A percentile compares a stretch with the other conserved stretches of the same genome.
Conservation (phyloP, 345 rosid species). For the Eucalyptus pauciflora region DNA sequence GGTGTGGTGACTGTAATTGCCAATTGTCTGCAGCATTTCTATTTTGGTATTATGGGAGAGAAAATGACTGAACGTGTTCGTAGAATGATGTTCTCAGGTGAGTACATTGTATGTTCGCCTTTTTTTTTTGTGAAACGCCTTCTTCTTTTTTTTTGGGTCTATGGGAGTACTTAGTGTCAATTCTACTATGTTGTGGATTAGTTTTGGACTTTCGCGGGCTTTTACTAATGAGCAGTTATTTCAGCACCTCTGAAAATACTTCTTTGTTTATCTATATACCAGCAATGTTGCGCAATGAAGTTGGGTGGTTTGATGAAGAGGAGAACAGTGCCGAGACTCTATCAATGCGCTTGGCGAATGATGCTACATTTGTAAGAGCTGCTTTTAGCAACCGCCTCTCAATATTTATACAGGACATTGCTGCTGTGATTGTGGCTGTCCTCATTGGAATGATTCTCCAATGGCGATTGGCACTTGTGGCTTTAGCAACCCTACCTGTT, state of each 20-base stretch:
- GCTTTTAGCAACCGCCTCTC: conserved; percentile 99
- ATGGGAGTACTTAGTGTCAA: neutral
- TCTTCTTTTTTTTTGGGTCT: too few relatives aligned
- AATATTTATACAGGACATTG: conserved; percentile 88
- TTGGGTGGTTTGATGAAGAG: conserved; percentile 99
- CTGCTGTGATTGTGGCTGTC: conserved; percentile 86
- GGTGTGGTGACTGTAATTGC: conserved; percentile 95
- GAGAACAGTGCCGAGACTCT: conserved; percentile 91
- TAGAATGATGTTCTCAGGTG: conserved; percentile 99
- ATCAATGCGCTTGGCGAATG: conserved; percentile 99
- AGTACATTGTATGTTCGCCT: neutral
- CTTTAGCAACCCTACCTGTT: conserved; percentile 86
- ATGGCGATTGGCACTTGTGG: conserved; percentile 94
- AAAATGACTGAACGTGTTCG: conserved; percentile 98
- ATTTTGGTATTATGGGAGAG: conserved; percentile 99
- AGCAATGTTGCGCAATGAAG: conserved; percentile 99
- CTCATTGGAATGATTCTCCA: conserved; percentile 80
- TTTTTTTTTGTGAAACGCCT: neutral
- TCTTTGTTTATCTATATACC: conserved; percentile 6
- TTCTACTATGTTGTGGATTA: neutral
- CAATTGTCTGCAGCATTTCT: conserved; percentile 94
- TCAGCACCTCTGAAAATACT: neutral
- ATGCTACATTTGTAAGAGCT: conserved; percentile 98
- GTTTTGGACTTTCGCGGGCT: neutral
- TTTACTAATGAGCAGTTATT: neutral